Base-by-base conservation (phyloP, 179 eudicot species). In the Silene vulgaris region DNA sequence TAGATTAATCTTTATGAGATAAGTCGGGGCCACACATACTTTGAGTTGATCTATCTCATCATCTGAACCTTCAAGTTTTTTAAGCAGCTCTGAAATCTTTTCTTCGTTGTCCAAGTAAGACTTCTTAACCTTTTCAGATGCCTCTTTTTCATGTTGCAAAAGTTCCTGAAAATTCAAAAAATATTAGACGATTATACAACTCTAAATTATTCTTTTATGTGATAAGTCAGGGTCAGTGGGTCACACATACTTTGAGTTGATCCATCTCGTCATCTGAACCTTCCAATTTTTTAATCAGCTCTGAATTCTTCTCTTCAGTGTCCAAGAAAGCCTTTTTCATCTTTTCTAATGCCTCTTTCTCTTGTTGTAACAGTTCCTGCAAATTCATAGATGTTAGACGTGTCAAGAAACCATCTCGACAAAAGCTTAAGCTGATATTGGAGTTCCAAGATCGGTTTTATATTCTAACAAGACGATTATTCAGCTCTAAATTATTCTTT, bases 1-100 rank as follows among this genome's bases (percentile, higher is more conserved):
- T 2, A 63, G 2, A 63, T 61, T 61, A 17, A 2, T 63, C 8
- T 63, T 23, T 26, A 64, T 13, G 68, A 37, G 26, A 61, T 9
- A 61, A 20, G 30, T 8, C 65, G 21, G 11, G 29, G 29, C 16
- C 65, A 61, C 50, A 45, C 62, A 52, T 52, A 52, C 96, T 87
- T 87, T 95, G 77, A 96, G 93, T 81, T 88, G 88, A 61, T 86
- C 84, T 28, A 87, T 86, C 82, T 82, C 87, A 54, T 85, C 89
- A 57, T 86, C 97, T 70, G 97, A 84, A 80, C 89, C 93, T 84
- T 88, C 96, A 73, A 90, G 83, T 74, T 87, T 96, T 48, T 75
- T 85, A 30, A 84, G 83, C 81, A 93, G 85, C 74, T 90, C 93
- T n/a, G 85, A 78, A 71, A 84, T 90, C 80, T 83, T 89, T 71